A percentile compares a stretch with the other conserved stretches of the same genome.
Conservation (phyloP, 2,329 filamentous ascomycete genomes). For the Simplicillium aogashimaense region DNA sequence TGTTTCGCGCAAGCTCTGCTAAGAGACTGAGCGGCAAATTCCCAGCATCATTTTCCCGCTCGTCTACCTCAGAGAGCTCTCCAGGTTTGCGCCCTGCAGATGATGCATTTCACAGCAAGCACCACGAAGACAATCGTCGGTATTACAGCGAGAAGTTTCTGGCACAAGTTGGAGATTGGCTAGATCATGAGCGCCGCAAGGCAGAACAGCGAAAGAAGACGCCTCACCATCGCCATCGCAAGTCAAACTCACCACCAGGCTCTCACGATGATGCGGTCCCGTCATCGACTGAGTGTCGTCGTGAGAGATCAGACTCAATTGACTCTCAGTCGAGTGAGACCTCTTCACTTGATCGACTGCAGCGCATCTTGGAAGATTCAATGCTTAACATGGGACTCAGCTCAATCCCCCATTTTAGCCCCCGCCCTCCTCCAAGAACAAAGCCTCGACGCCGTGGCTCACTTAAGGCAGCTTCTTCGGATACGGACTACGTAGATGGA, state of each 20-base stretch:
- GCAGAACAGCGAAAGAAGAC: slow-evolving; percentile 28
- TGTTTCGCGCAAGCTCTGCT: slow-evolving; percentile 20
- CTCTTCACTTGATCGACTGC: slow-evolving; percentile 68
- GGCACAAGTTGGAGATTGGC: slow-evolving; percentile 71
- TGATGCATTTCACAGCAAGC: slow-evolving; percentile 10
- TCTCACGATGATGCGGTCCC: slow-evolving; percentile 12
- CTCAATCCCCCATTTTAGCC: slow-evolving; percentile 30
- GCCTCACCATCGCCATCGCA: slow-evolving; percentile 27
- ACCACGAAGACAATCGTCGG: slow-evolving; percentile 18
- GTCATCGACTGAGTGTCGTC: slow-evolving; percentile 6
- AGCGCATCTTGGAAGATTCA: slow-evolving; percentile 66
- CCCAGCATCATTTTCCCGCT: slow-evolving; percentile 28
- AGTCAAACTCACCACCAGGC: slow-evolving; percentile 25
- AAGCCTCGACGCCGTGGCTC: slow-evolving; percentile 27
- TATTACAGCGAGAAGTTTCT: slow-evolving; percentile 49
- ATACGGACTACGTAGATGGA: slow-evolving; percentile 77
- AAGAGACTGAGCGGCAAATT: slow-evolving; percentile 24
- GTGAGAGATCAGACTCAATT: slow-evolving; percentile 41
- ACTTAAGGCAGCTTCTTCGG: slow-evolving; percentile 54
- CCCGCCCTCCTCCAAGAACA: slow-evolving; percentile 33
- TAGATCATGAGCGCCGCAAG: slow-evolving; percentile 66
- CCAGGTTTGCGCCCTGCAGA: slow-evolving; percentile 16
- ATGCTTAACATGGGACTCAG: slow-evolving; percentile 44
- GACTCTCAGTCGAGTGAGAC: slow-evolving; percentile 54
- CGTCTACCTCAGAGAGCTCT: slow-evolving; percentile 29